These are phyloP conservation scores for Lichtheimia hyalospora DNA, from an alignment of 371 early-diverging fungal genomes.

Conservation along the genomic window DNA sequence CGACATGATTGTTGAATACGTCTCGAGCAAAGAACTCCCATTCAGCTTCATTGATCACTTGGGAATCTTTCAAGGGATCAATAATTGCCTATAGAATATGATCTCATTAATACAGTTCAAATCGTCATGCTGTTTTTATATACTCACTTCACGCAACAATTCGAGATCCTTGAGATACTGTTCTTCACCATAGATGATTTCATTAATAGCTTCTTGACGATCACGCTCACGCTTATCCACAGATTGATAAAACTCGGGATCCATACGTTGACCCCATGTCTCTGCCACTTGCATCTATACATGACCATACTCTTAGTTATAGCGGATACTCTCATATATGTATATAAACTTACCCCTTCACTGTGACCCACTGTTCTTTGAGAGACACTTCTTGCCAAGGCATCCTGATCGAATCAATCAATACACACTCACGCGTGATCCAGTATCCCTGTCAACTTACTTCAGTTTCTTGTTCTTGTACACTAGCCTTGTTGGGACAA, in stretches of 20 bases:
- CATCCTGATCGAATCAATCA: not conserved
- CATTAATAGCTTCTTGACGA: conserved; percentile 88
- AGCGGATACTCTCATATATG: not conserved
- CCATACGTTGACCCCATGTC: conserved; percentile 60
- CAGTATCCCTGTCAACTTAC: not conserved
- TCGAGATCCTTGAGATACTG: conserved; percentile 76
- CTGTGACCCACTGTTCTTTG: conserved; percentile 5
- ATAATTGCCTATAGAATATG: conserved; percentile 8
- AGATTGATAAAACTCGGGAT: conserved; percentile 64
- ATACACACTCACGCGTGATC: not conserved
- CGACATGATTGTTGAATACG: conserved; percentile 78
- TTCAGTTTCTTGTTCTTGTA: conserved; percentile 11
- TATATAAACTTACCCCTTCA: conserved; percentile 12
- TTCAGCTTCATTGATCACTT: conserved; percentile 44
- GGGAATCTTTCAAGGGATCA: conserved; percentile 9
- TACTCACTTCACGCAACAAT: conserved; percentile 17
- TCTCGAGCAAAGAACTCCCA: conserved; percentile 65
- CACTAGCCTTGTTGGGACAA: conserved; percentile 21
- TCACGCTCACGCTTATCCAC: conserved; percentile 72
- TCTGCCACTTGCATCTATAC: conserved; percentile 8
- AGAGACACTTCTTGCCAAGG: conserved; percentile 9
- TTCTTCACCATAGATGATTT: conserved; percentile 80
- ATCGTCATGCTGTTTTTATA: too few relatives aligned
- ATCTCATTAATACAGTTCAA: not conserved
- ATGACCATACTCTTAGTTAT: not conserved